These are phyloP conservation scores for Cubamyces lactineus DNA, from an alignment of 768 basidiomycete species.

Conservation along the genomic window DNA sequence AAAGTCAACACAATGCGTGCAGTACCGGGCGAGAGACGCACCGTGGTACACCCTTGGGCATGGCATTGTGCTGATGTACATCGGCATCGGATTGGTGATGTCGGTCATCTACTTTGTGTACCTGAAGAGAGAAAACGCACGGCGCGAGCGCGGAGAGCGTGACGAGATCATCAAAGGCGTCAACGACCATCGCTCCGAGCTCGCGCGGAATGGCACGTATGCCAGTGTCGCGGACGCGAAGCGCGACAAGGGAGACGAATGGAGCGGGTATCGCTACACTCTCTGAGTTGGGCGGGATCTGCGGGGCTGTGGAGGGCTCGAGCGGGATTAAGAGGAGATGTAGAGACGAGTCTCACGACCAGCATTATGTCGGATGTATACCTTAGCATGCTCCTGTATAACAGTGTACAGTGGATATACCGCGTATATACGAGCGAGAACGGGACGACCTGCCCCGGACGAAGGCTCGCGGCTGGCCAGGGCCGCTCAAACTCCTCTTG, in stretches of 20 bases:
- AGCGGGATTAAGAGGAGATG: neutral
- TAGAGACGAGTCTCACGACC: neutral
- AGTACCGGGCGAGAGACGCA: conserved; percentile 66
- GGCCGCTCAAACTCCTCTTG: conserved; percentile 17
- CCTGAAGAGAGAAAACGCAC: conserved; percentile 63
- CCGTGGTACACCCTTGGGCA: conserved; percentile 71
- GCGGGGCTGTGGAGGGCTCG: neutral
- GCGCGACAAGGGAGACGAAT: conserved; percentile 69
- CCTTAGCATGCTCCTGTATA: conserved; percentile 3
- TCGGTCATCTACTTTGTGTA: conserved; percentile 45
- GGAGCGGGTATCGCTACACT: conserved; percentile 78
- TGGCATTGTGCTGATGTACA: conserved; percentile 74
- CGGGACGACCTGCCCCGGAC: too few relatives aligned
- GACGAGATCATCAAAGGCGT: conserved; percentile 66
- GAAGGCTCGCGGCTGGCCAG: neutral
- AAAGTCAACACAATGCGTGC: neutral
- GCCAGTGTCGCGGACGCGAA: conserved; percentile 65
- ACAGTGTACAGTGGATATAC: conserved; percentile 16
- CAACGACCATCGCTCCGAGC: conserved; percentile 39
- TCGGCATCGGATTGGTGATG: conserved; percentile 60
- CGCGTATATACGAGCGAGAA: conserved; percentile 11
- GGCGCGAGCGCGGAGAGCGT: conserved; percentile 66
- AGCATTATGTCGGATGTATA: neutral
- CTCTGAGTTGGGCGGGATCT: conserved; percentile 36
- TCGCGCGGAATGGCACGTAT: conserved; percentile 59